Conservation (phyloP, 108 stramenopile species). For the Parietichytrium sp. region DNA sequence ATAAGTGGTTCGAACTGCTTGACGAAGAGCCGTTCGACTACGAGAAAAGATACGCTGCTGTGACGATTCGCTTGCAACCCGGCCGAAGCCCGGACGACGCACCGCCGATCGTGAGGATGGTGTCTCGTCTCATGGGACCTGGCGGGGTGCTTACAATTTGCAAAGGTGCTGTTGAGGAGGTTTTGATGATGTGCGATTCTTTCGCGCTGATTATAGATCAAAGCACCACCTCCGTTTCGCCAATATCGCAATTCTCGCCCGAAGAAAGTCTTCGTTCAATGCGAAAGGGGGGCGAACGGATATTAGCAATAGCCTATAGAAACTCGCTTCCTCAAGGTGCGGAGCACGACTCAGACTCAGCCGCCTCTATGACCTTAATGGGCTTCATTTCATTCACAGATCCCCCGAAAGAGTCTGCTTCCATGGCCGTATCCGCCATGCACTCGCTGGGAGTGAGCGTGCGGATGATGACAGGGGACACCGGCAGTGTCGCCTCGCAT, state of each 20-base stretch:
- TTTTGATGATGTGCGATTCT: not conserved
- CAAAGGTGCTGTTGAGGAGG: slow-evolving; percentile 38
- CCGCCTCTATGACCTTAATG: not conserved
- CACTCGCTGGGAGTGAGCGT: not conserved
- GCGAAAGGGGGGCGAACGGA: not conserved
- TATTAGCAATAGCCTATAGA: not conserved
- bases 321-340: too few relatives aligned
- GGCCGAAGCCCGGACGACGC: too few relatives aligned
- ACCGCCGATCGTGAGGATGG: not conserved
- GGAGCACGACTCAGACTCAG: too few relatives aligned
- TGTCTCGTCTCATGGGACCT: not conserved
- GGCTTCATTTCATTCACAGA: slow-evolving; percentile 8
- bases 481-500: slow-evolving; percentile 5
- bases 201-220: not conserved
- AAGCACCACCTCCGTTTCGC: not conserved
- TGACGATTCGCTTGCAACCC: not conserved
- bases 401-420: not conserved
- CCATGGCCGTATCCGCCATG: not conserved
- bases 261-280: too few relatives aligned
- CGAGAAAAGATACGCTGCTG: not conserved
- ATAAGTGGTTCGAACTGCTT: not conserved
- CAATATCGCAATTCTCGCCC: not conserved
- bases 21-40: slow-evolving; percentile 35
- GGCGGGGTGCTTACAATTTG: not conserved
- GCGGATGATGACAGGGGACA: slow-evolving; percentile 16